Evolutionary conservation across 139 green algal genomes (phyloP), one percentile per base, ranked within the genome.

Genomic region (Astrephomene gubernaculifera): DNA sequence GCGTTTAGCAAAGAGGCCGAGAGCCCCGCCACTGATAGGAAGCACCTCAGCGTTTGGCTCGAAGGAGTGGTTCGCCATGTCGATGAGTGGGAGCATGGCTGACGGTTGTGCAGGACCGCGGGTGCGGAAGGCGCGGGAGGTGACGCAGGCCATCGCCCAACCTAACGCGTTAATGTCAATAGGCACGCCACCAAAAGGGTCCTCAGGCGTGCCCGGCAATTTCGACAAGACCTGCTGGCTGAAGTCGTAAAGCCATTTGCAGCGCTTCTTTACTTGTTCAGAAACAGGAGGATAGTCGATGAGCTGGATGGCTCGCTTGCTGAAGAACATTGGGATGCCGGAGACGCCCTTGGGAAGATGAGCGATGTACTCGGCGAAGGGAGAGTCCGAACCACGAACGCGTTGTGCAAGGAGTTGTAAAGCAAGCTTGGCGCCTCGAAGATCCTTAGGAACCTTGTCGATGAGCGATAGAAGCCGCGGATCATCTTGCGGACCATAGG

Each of bases 261-360:
- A 83, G 36, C 83, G 52, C 29, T 76, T 85, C 35, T 38, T 36
- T 3, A 96, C 93, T 87, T 97, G 94, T 63, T 93, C 82, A 0
- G 89, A 91, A 1, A 97, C 87, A 1, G 94, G 93, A 0, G 94
- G 93, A 87, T 97, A 97, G 74, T 97, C 88, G 27, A 97, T 74
- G 24, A 90, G 87, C 7, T 85, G 76, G 4, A 97, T 81, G 2
- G 91, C 84, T 5, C 91, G 76, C 2, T 75, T 43, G 21, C 53
- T 31, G 39, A 94, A 98, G 81, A 98, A 98, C 79, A 98, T 94
- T 25, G 95, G 95, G 41, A 98, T 80, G 33, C 95, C 95, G 4
- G 85, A 54, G 29, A 97, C 69, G 7, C 84, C 94, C 7, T 88
- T 63, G 29, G 95, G 95, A 39, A 98, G 90, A 61, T 91, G 73